phyloP scores from a whole-genome alignment of 805 yeast genomes.

The Zygotorulaspora danielsina region DNA sequence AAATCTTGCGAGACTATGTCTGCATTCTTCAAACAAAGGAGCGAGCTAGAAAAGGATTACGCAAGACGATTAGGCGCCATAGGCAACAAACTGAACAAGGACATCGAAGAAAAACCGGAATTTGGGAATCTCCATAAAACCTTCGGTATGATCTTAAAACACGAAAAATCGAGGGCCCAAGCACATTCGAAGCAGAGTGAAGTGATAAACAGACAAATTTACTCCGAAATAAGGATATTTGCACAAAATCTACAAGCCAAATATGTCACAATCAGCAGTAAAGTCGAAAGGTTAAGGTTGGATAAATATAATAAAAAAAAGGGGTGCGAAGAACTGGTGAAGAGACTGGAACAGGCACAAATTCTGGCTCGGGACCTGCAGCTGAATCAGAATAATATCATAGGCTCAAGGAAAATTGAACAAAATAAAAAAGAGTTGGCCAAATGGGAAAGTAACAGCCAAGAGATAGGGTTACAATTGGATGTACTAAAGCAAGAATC shows the following conservation, averaged over 20 bases:
- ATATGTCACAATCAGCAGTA: constrained; percentile 29
- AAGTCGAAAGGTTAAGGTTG: constrained; percentile 29
- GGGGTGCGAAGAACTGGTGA: constrained; percentile 27
- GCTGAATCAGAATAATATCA: constrained; percentile 30
- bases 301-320: constrained; percentile 31
- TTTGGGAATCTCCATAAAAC: constrained; percentile 28
- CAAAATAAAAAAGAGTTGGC: constrained; percentile 29
- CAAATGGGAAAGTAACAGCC: constrained; percentile 29
- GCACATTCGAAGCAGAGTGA: constrained; percentile 33
- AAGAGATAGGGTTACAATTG: constrained; percentile 26
- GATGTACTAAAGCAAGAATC: constrained; percentile 32
- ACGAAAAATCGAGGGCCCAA: constrained; percentile 29
- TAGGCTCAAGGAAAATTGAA: constrained; percentile 30
- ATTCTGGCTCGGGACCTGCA: constrained; percentile 28
- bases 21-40: constrained; percentile 30
- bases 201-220: constrained; percentile 24
- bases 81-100: constrained; percentile 25
- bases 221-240: constrained; percentile 27
- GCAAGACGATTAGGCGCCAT: constrained; percentile 35
- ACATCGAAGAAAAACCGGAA: constrained; percentile 25
- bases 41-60: constrained; percentile 34
- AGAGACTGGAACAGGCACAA: constrained; percentile 27
- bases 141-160: constrained; percentile 16
- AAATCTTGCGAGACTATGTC: constrained; percentile 26
- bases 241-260: constrained; percentile 26